Evolutionary conservation across 2,329 filamentous ascomycete species (phyloP).

Genomic region (Calonectria ilicicola): DNA sequence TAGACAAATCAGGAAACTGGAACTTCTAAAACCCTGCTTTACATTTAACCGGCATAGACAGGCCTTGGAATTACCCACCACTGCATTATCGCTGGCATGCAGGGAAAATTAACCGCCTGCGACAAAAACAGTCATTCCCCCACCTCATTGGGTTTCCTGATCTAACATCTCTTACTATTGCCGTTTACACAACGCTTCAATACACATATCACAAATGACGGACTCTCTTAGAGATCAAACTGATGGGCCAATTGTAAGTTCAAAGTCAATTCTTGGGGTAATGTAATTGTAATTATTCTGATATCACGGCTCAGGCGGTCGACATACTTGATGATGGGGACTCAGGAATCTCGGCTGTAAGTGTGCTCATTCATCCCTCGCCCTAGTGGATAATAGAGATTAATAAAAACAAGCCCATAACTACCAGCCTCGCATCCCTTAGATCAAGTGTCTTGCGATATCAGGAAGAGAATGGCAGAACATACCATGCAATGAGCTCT

Average conservation of each 20-base stretch:
- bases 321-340: slow-evolving; percentile 1
- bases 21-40: background rate
- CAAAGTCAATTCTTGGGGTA: background rate
- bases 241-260: background rate
- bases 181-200: background rate
- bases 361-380: background rate
- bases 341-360: slow-evolving; percentile 8
- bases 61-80: background rate
- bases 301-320: background rate
- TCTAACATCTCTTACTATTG: background rate
- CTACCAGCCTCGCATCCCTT: background rate
- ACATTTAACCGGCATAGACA: background rate
- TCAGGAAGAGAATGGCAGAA: slow-evolving; percentile 18
- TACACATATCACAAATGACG: background rate
- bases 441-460: slow-evolving; percentile 8
- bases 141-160: background rate
- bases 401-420: background rate
- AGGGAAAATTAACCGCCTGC: background rate
- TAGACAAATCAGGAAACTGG: background rate
- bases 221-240: background rate
- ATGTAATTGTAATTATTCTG: background rate
- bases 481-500: slow-evolving; percentile 15
- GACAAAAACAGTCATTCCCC: background rate
- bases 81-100: background rate
- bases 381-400: too few species aligned